Base-by-base conservation (phyloP, 1,139 yeast genomes). In the Saccharomyces hybrid region DNA sequence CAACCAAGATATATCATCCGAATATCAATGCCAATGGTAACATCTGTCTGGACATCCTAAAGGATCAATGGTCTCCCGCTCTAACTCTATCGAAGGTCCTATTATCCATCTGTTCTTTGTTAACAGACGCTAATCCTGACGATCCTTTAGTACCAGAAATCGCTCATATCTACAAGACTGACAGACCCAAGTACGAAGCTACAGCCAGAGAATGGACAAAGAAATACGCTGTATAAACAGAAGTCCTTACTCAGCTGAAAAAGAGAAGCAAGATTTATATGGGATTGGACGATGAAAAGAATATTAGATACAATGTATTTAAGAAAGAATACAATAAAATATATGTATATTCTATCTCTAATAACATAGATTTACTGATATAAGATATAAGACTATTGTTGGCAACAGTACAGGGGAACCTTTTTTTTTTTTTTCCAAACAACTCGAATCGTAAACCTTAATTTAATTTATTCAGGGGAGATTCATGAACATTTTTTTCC, bases 131-230 rank as follows among this genome's bases (percentile, higher is more conserved):
- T 54, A 93, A 93, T 70, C 99, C 99, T 32, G 99, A 93, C 73
- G 99, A 93, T 78, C 99, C 99, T 57, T 83, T 95, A 71, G 99
- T 93, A 50, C 98, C 98, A 28, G 99, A 93, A 75, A 93, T 93
- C 67, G 99, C 99, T 58, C 96, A 93, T 71, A 83, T 90, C 63
- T 95, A 93, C 79, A 91, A 91, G 79, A 89, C 90, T 63, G 98
- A 93, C 76, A 82, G 96, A 72, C 79, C 90, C 57, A 88, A 91
- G 75, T 93, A 91, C 73, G 98, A 93, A 76, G 89, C 96, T 63
- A 91, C 96, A 58, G 99, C 99, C 55, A 86, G 87, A 71, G 99
- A 93, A 77, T 93, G 99, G 98, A 93, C 99, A 52, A 87, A 93
- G 78, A 93, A 93, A 77, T 93, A 88, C 74, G 99, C 99, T 63